phyloP scores from a whole-genome alignment of 306 rosid species.

The Hippophae tibetana region DNA sequence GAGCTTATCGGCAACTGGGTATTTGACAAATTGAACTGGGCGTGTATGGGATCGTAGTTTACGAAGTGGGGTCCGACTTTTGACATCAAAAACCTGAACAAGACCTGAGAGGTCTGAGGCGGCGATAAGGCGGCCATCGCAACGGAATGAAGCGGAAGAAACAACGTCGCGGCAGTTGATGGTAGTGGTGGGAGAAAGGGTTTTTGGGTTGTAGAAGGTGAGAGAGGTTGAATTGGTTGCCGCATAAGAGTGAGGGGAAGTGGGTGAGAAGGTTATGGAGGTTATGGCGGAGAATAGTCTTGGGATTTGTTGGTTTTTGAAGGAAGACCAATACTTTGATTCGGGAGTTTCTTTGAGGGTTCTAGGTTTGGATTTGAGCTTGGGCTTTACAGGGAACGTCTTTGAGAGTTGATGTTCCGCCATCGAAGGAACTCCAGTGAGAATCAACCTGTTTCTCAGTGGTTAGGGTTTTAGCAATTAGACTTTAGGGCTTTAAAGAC shows the following conservation, averaged over 20 bases:
- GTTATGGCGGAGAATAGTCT: conserved; percentile 45
- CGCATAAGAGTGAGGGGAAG: conserved; percentile 43
- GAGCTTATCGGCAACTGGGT: conserved; percentile 56
- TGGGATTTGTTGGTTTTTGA: conserved; percentile 54
- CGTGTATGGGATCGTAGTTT: conserved; percentile 60
- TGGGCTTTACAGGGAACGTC: conserved; percentile 54
- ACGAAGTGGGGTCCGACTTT: conserved; percentile 48
- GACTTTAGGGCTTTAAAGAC: not conserved
- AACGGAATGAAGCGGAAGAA: conserved; percentile 60
- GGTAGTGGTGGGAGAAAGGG: conserved; percentile 36
- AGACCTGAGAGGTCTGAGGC: conserved; percentile 79
- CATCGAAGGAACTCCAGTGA: conserved; percentile 26
- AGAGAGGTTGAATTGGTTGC: conserved; percentile 64
- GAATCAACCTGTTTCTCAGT: not conserved
- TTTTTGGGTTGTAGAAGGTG: conserved; percentile 40
- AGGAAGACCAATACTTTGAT: conserved; percentile 84
- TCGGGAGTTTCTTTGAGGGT: conserved; percentile 47
- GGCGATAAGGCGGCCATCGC: conserved; percentile 68
- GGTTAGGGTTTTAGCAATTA: conserved; percentile 27
- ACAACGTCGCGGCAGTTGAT: conserved; percentile 64
- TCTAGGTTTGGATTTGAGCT: conserved; percentile 58
- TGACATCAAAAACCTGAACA: conserved; percentile 58
- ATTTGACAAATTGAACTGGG: conserved; percentile 68
- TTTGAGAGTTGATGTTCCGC: conserved; percentile 38
- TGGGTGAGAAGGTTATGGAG: conserved; percentile 58